Conservation (phyloP, 768 basidiomycete genomes). For the Mycena chlorophos region DNA sequence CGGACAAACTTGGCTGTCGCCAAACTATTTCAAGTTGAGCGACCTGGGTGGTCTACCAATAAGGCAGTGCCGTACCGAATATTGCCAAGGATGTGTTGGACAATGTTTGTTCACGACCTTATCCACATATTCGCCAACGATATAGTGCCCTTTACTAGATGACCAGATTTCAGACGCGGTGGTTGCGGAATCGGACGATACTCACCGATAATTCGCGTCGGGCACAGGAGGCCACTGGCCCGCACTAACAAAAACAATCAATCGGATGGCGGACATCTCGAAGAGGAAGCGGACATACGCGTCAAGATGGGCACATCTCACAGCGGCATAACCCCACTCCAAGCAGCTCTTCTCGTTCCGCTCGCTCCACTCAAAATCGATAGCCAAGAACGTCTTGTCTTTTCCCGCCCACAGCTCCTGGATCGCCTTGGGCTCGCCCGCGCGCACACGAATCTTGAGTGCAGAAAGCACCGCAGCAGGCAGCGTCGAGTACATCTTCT, state of each 20-base stretch:
- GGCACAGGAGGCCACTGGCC: slow-evolving; percentile 79
- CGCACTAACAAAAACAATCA: slow-evolving; percentile 37
- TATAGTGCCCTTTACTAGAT: slow-evolving; percentile 73
- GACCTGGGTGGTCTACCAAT: slow-evolving; percentile 3
- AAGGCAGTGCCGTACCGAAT: not conserved
- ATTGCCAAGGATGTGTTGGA: slow-evolving; percentile 73
- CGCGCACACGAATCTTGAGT: slow-evolving; percentile 60
- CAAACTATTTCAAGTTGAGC: slow-evolving; percentile 52
- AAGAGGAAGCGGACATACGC: slow-evolving; percentile 48
- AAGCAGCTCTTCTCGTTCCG: slow-evolving; percentile 65
- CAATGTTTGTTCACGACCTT: slow-evolving; percentile 61
- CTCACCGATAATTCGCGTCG: slow-evolving; percentile 74
- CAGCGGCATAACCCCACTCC: slow-evolving; percentile 83
- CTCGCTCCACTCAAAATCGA: slow-evolving; percentile 78
- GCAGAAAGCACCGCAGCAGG: slow-evolving; percentile 69
- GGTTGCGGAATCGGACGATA: not conserved
- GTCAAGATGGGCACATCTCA: slow-evolving; percentile 70
- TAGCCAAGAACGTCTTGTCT: slow-evolving; percentile 74
- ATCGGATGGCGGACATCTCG: not conserved
- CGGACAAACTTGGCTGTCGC: slow-evolving; percentile 68
- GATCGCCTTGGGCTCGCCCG: slow-evolving; percentile 66
- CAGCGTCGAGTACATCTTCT: slow-evolving; percentile 67
- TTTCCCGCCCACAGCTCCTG: slow-evolving; percentile 64
- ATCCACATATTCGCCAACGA: slow-evolving; percentile 69
- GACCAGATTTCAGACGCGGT: slow-evolving; percentile 20